Evolutionary conservation across 176 grass and related monocot genomes (phyloP).

Genomic region (sorghum (Sorghum bicolor)): Sorghum_bicolor_NCBIv3 NC_012879.2:54601001-54601500

Average conservation of each 20-base stretch:
- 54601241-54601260: not conserved
- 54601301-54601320: not conserved
- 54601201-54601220: constrained; percentile 32
- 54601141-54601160: constrained; percentile 35
- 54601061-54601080: constrained; percentile 39
- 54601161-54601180: constrained; percentile 35
- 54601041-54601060: constrained; percentile 55
- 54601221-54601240: not conserved
- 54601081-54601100: not conserved
- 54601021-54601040: constrained; percentile 35
- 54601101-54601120: constrained; percentile 27
- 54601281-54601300: not conserved
- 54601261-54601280: not conserved
- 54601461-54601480: not conserved
- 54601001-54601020: constrained; percentile 18
- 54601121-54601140: constrained; percentile 60
- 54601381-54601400: too few relatives aligned
- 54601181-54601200: constrained; percentile 50
- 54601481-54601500: not conserved
- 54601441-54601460: too few relatives aligned
- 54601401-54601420: too few relatives aligned
- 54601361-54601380: too few relatives aligned
- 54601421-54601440: too few relatives aligned
- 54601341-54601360: too few relatives aligned
- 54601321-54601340: too few relatives aligned